Evolutionary conservation across 176 grass and related monocot species (phyloP).

Genomic region (Pontederia crassipes): DNA sequence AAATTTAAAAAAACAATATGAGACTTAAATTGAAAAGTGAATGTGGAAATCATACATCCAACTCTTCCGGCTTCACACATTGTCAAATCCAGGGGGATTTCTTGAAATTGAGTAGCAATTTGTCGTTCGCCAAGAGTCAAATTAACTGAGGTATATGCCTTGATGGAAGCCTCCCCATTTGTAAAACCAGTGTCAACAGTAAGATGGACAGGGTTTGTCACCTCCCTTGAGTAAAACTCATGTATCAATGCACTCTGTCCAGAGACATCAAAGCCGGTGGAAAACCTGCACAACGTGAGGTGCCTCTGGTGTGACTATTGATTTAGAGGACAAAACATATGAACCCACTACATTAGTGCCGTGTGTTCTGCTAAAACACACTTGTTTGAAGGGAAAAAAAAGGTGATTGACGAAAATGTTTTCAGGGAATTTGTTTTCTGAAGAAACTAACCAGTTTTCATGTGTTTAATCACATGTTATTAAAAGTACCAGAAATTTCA

Average conservation of each 20-base stretch:
- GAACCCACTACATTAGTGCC: background rate
- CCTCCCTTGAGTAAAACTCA: constrained; percentile 83
- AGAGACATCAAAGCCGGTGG: constrained; percentile 83
- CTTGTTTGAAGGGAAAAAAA: no score
- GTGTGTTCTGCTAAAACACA: no score
- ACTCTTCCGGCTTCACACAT: constrained; percentile 83
- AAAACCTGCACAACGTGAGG: constrained; percentile 53
- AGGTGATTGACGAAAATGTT: no score
- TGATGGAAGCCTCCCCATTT: constrained; percentile 78
- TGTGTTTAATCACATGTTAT: no score
- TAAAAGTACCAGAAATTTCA: no score
- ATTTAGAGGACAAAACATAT: background rate
- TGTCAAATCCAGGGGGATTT: constrained; percentile 77
- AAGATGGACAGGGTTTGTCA: constrained; percentile 70
- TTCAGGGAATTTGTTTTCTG: no score
- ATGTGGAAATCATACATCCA: constrained; percentile 58
- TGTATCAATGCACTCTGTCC: constrained; percentile 85
- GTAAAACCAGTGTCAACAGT: constrained; percentile 88
- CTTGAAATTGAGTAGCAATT: constrained; percentile 82
- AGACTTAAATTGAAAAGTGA: background rate
- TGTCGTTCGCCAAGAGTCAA: constrained; percentile 78
- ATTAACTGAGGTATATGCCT: constrained; percentile 66
- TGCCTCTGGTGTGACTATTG: background rate
- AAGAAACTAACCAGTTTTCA: no score
- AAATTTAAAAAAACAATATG: background rate